Conservation (phyloP, 495 filamentous ascomycete species). For the Tuber brumale region DNA sequence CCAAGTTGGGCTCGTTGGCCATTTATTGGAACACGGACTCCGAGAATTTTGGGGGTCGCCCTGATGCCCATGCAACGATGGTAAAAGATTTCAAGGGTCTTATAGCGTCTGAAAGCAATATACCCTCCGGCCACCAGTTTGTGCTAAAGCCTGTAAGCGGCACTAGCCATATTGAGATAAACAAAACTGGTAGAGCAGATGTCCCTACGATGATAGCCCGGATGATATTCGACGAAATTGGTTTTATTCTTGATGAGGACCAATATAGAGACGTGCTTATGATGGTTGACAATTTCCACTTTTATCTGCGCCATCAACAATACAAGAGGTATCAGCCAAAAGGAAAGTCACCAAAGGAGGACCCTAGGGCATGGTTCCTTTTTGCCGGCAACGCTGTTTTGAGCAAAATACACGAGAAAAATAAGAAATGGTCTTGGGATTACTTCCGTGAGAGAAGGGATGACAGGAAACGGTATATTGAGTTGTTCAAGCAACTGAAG, state of each 20-base stretch:
- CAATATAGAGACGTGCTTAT: conserved; percentile 95
- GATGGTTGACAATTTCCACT: conserved; percentile 97
- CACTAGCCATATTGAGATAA: conserved; percentile 81
- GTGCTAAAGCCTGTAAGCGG: conserved; percentile 93
- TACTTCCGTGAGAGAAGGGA: conserved; percentile 89
- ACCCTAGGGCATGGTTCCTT: conserved; percentile 81
- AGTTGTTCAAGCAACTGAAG: conserved; percentile 90
- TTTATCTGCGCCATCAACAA: conserved; percentile 94
- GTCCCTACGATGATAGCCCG: conserved; percentile 83
- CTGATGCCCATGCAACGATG: conserved; percentile 65
- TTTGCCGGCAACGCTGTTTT: conserved; percentile 86
- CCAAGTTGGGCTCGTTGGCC: conserved; percentile 75
- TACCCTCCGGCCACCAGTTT: conserved; percentile 65
- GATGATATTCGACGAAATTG: conserved; percentile 89
- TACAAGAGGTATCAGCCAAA: conserved; percentile 92
- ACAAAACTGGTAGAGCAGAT: conserved; percentile 77
- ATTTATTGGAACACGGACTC: conserved; percentile 98
- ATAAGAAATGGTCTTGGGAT: conserved; percentile 84
- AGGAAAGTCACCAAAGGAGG: conserved; percentile 70
- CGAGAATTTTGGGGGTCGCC: conserved; percentile 66
- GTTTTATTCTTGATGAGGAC: conserved; percentile 88
- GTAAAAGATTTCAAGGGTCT: conserved; percentile 66
- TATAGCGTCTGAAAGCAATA: conserved; percentile 60
- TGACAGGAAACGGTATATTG: conserved; percentile 80
- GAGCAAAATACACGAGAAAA: conserved; percentile 87